Conservation (phyloP, 306 rosid species). For the Neltuma alba region DNA sequence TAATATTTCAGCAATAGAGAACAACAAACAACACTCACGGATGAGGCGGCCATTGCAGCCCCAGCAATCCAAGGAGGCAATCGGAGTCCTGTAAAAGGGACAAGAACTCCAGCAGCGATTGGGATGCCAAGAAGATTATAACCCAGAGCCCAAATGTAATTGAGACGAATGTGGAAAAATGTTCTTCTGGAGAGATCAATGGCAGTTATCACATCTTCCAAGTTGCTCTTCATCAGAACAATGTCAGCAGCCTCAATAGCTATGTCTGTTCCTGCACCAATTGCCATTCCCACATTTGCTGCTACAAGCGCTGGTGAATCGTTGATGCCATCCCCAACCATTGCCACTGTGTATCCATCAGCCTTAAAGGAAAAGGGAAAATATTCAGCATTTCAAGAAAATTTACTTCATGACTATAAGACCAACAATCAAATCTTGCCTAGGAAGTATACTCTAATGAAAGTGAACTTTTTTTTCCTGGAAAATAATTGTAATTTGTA, state of each 20-base stretch:
- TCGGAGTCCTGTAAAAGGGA: constrained; percentile 72
- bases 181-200: constrained; percentile 84
- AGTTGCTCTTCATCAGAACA: constrained; percentile 89
- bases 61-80: constrained; percentile 97
- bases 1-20: constrained; percentile 80
- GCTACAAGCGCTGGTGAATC: constrained; percentile 93
- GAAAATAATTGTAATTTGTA: background rate
- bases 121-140: constrained; percentile 88
- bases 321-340: constrained; percentile 95
- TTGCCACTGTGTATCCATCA: constrained; percentile 70
- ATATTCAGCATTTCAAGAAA: background rate
- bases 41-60: constrained; percentile 98
- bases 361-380: constrained; percentile 40
- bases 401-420: background rate
- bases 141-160: constrained; percentile 89
- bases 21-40: constrained; percentile 88
- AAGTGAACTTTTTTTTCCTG: background rate
- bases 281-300: constrained; percentile 92
- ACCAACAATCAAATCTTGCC: background rate
- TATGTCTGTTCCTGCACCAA: constrained; percentile 92
- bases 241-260: constrained; percentile 97
- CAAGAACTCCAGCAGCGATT: constrained; percentile 77
- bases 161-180: constrained; percentile 69
- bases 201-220: constrained; percentile 90
- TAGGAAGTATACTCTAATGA: background rate